A percentile compares a stretch with the other conserved stretches of the same genome.
Conservation (phyloP, 176 grass and related monocot species). For the Eragrostis curvula region DNA sequence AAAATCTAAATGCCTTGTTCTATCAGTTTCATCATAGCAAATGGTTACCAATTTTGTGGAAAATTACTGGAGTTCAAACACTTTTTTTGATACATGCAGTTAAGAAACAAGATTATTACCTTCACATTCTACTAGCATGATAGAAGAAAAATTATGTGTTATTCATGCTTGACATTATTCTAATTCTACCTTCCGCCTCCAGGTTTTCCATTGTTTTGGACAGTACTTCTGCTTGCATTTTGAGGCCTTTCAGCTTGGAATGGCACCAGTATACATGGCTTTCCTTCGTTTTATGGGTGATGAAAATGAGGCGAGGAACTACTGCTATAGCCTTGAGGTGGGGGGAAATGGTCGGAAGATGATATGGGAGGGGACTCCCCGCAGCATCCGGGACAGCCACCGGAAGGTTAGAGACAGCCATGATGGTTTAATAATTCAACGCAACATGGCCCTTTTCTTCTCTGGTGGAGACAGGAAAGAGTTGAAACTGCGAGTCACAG, state of each 20-base stretch:
- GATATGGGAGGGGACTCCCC: conserved; percentile 89
- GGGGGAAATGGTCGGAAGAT: conserved; percentile 79
- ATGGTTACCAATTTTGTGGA: background rate
- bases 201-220: conserved; percentile 95
- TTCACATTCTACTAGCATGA: background rate
- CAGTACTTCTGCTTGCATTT: conserved; percentile 98
- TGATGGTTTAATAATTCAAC: conserved; percentile 90
- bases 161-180: conserved; percentile 10
- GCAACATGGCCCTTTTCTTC: conserved; percentile 95
- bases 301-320: conserved; percentile 78
- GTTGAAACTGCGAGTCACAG: conserved; percentile 86
- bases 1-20: conserved; percentile 2
- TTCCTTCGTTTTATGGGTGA: conserved; percentile 95
- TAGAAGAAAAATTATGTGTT: background rate
- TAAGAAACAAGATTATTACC: background rate
- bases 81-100: background rate
- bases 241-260: conserved; percentile 91
- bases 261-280: conserved; percentile 95
- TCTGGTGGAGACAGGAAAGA: conserved; percentile 94
- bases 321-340: conserved; percentile 88
- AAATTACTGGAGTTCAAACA: background rate
- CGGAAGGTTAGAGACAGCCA: conserved; percentile 90
- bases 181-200: conserved; percentile 12
- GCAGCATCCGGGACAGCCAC: conserved; percentile 88
- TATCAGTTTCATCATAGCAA: background rate